These are phyloP conservation scores for Cladobotryum protrusum DNA, from an alignment of 2,329 filamentous ascomycete species.

Conservation along the genomic window DNA sequence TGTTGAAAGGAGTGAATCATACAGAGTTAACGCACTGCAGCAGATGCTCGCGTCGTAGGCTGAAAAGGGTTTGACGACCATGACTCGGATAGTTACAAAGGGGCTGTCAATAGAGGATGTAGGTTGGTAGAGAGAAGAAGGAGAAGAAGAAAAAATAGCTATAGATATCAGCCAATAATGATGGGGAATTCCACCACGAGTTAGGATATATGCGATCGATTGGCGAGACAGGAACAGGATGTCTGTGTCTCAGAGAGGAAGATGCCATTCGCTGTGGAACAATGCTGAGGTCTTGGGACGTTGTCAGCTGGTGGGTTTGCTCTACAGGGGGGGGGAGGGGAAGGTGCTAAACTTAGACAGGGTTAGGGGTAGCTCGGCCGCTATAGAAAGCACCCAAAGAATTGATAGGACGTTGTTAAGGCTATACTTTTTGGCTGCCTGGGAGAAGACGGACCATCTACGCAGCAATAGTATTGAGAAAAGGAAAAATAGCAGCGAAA, in stretches of 20 bases:
- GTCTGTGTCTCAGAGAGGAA: not conserved
- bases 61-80: not conserved
- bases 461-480: too few species aligned
- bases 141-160: not conserved
- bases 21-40: slow-evolving; percentile 46
- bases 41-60: slow-evolving; percentile 35
- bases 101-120: not conserved
- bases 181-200: slow-evolving; percentile 6
- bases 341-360: too few species aligned
- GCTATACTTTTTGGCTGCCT: too few species aligned
- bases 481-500: too few species aligned
- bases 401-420: too few species aligned
- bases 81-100: not conserved
- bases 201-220: not conserved
- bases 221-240: not conserved
- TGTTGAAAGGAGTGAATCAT: slow-evolving; percentile 45
- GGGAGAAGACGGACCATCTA: too few species aligned
- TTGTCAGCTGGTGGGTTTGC: too few species aligned
- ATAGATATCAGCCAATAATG: slow-evolving; percentile 8
- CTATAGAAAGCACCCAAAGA: too few species aligned
- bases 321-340: too few species aligned
- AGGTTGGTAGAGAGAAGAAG: too few species aligned
- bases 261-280: not conserved
- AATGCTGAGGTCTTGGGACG: too few species aligned
- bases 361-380: too few species aligned